Conservation (phyloP, 805 yeast genomes). For the Phaffomyces opuntiae region DNA sequence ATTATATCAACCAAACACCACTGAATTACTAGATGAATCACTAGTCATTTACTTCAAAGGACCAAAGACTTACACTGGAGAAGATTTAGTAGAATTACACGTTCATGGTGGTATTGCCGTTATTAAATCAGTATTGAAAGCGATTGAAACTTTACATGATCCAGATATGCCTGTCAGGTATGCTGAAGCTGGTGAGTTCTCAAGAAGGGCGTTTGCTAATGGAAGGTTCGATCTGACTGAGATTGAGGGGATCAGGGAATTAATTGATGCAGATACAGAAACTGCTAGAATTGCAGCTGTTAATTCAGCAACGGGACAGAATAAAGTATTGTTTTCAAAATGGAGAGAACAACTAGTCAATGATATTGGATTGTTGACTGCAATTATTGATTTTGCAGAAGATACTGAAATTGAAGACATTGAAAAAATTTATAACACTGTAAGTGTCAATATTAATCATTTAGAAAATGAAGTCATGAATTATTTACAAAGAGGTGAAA, state of each 20-base stretch:
- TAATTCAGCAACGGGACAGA: constrained; percentile 64
- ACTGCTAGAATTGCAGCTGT: constrained; percentile 73
- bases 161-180: constrained; percentile 49
- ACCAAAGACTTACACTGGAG: constrained; percentile 88
- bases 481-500: constrained; percentile 38
- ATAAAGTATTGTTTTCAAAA: constrained; percentile 40
- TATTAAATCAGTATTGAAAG: constrained; percentile 54
- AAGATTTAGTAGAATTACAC: constrained; percentile 84
- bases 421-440: constrained; percentile 43
- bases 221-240: constrained; percentile 81
- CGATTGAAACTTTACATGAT: constrained; percentile 50
- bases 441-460: constrained; percentile 33
- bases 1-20: constrained; percentile 37
- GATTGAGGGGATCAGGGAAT: constrained; percentile 80
- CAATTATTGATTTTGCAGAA: constrained; percentile 91
- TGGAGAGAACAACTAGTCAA: constrained; percentile 69
- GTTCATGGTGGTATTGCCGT: constrained; percentile 93
- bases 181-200: constrained; percentile 93
- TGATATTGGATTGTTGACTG: constrained; percentile 70
- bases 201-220: constrained; percentile 78
- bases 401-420: constrained; percentile 78
- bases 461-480: constrained; percentile 39
- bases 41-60: constrained; percentile 58
- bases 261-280: constrained; percentile 94
- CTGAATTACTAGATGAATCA: constrained; percentile 65